phyloP scores from a whole-genome alignment of 345 rosid genomes.

The Populus alba region DNA sequence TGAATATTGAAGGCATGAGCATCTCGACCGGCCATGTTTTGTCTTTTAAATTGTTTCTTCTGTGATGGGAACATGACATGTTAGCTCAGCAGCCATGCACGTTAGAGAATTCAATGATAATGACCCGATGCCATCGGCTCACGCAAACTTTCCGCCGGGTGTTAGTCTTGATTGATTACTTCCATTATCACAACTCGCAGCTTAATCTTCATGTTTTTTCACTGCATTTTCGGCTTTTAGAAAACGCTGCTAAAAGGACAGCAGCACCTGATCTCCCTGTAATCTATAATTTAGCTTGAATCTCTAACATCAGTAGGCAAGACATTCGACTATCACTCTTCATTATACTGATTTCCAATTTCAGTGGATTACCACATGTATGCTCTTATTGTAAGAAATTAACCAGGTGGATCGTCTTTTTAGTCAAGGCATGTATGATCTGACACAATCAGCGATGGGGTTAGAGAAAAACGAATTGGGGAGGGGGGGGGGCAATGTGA shows the following conservation, averaged over 20 bases:
- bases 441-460: no score
- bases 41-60: not conserved
- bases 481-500: no score
- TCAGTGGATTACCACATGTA: not conserved
- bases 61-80: not conserved
- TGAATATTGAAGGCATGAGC: not conserved
- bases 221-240: no score
- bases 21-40: not conserved
- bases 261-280: no score
- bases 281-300: not conserved
- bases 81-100: not conserved
- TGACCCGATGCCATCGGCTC: not conserved
- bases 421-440: not conserved
- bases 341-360: not conserved
- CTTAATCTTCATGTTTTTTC: not conserved
- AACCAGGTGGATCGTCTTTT: not conserved
- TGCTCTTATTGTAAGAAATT: not conserved
- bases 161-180: not conserved
- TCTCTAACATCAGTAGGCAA: not conserved
- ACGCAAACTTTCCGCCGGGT: not conserved
- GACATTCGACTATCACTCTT: not conserved
- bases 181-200: not conserved
- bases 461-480: not conserved
- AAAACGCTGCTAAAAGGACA: no score
- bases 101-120: not conserved